These are phyloP conservation scores for Willaertia magna DNA, from an alignment of 208 protist genomes.

Conservation along the genomic window DNA sequence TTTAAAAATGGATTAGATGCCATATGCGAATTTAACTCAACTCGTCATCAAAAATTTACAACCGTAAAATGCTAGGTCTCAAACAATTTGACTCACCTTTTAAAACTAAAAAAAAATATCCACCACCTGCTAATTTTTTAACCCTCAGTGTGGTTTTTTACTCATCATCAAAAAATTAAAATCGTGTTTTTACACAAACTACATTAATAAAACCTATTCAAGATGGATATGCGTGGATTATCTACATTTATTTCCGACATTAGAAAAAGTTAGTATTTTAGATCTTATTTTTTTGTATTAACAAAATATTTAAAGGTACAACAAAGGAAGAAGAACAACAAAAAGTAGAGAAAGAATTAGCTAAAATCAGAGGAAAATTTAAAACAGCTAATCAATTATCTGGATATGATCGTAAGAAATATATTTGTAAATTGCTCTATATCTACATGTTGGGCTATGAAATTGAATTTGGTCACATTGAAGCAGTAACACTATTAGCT, in stretches of 20 bases:
- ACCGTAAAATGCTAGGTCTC: too few relatives aligned
- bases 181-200: background rate
- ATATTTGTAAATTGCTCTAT: slow-evolving; percentile 99
- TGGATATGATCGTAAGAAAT: slow-evolving; percentile 96
- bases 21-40: too few relatives aligned
- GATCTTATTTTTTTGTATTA: background rate
- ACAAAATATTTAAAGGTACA: slow-evolving; percentile 34
- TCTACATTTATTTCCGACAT: slow-evolving; percentile 87
- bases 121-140: too few relatives aligned
- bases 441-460: slow-evolving; percentile 98
- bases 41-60: too few relatives aligned
- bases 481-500: slow-evolving; percentile 91
- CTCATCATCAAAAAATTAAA: too few relatives aligned
- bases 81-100: too few relatives aligned
- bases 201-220: background rate
- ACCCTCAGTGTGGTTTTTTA: too few relatives aligned
- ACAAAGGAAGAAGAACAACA: slow-evolving; percentile 79
- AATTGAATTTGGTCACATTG: slow-evolving; percentile 98
- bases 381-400: slow-evolving; percentile 56
- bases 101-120: too few relatives aligned
- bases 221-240: slow-evolving; percentile 88
- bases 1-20: too few relatives aligned
- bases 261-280: slow-evolving; percentile 49
- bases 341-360: slow-evolving; percentile 93
- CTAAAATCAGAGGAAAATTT: slow-evolving; percentile 96